phyloP scores from a whole-genome alignment of 371 early-diverging fungal species.

The Rhizopus delemar region DNA sequence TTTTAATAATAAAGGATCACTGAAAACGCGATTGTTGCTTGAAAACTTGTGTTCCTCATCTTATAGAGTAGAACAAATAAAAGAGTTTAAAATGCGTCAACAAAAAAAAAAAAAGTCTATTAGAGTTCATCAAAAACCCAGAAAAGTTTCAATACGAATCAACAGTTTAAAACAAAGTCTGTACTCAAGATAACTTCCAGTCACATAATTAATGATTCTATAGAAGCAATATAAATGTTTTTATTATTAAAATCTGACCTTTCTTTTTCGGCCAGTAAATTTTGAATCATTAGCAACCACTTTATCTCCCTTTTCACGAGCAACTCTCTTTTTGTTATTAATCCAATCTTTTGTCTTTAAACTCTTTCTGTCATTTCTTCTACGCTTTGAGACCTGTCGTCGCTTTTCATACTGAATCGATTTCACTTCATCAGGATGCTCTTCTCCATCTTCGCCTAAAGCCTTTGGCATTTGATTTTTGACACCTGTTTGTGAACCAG shows the following conservation, averaged over 20 bases:
- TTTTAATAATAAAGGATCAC: too few species aligned
- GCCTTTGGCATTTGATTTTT: constrained; percentile 76
- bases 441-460: constrained; percentile 71
- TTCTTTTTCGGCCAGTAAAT: constrained; percentile 94
- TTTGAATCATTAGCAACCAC: constrained; percentile 89
- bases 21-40: too few species aligned
- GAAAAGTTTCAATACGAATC: too few species aligned
- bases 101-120: too few species aligned
- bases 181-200: too few species aligned
- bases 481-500: constrained; percentile 71
- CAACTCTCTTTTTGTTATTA: constrained; percentile 86
- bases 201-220: too few species aligned
- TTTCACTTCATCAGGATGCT: constrained; percentile 54
- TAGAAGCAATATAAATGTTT: background rate
- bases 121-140: too few species aligned
- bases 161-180: too few species aligned
- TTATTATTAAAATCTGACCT: constrained; percentile 69
- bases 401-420: constrained; percentile 43
- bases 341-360: constrained; percentile 92
- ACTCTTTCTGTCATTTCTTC: constrained; percentile 55
- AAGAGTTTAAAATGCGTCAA: too few species aligned
- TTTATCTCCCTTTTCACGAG: constrained; percentile 82
- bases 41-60: too few species aligned
- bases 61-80: too few species aligned
- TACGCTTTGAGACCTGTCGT: constrained; percentile 38